Evolutionary conservation across 2,329 filamentous ascomycete species (phyloP).

Genomic region (Sarocladium strictum): DNA sequence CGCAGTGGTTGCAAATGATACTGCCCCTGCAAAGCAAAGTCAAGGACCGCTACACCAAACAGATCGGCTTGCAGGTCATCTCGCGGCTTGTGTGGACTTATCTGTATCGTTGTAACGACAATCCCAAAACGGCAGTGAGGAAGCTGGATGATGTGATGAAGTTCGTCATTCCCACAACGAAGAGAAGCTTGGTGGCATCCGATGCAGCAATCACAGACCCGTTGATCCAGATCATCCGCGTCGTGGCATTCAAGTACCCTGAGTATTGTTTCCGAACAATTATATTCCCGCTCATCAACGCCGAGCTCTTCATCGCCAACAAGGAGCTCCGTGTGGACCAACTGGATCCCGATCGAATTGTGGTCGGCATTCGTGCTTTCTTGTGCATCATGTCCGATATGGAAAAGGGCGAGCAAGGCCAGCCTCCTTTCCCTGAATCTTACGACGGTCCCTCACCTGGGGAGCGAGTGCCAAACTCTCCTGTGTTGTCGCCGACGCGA

Average conservation of each 20-base stretch:
- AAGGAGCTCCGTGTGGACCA: slow-evolving; percentile 82
- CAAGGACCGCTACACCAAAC: slow-evolving; percentile 75
- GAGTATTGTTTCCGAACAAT: slow-evolving; percentile 89
- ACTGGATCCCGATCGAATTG: slow-evolving; percentile 91
- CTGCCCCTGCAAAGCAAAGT: slow-evolving; percentile 72
- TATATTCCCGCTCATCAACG: slow-evolving; percentile 93
- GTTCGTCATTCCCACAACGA: slow-evolving; percentile 70
- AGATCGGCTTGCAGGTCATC: slow-evolving; percentile 79
- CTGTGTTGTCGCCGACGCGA: slow-evolving; percentile 36
- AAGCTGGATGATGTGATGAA: slow-evolving; percentile 89
- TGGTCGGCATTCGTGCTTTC: slow-evolving; percentile 94
- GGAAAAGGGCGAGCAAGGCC: slow-evolving; percentile 71
- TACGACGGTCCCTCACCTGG: slow-evolving; percentile 34
- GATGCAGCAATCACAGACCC: slow-evolving; percentile 83
- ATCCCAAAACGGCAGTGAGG: slow-evolving; percentile 57
- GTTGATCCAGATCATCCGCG: slow-evolving; percentile 85
- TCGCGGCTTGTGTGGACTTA: slow-evolving; percentile 93
- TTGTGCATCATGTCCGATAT: slow-evolving; percentile 88
- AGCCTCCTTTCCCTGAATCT: slow-evolving; percentile 79
- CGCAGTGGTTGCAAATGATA: slow-evolving; percentile 81
- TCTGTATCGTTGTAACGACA: slow-evolving; percentile 76
- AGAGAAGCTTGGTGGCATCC: slow-evolving; percentile 73
- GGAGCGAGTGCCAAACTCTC: slow-evolving; percentile 44
- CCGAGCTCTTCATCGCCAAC: slow-evolving; percentile 73
- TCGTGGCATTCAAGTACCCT: slow-evolving; percentile 89